Conservation (phyloP, 1,139 yeast species). For the Sugiyamaella grinbergsii region DNA sequence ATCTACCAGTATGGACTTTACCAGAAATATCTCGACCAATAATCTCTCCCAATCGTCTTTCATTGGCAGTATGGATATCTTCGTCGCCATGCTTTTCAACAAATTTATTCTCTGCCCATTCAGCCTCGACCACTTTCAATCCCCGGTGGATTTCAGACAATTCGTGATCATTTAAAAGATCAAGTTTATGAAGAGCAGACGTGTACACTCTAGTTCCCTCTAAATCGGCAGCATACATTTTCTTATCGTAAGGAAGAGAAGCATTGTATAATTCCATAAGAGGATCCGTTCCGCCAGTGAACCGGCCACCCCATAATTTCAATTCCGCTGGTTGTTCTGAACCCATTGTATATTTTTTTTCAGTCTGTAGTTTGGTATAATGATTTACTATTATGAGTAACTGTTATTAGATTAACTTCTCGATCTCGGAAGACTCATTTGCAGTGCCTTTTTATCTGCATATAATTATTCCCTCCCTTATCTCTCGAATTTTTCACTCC, state of each 20-base stretch:
- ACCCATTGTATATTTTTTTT: slow-evolving; percentile 4
- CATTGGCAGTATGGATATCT: slow-evolving; percentile 98
- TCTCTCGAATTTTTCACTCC: slow-evolving; percentile 1
- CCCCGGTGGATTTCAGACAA: slow-evolving; percentile 80
- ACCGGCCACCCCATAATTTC: slow-evolving; percentile 98
- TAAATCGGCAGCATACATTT: slow-evolving; percentile 91
- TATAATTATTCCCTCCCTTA: background rate
- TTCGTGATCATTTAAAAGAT: slow-evolving; percentile 71
- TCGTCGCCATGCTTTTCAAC: slow-evolving; percentile 92
- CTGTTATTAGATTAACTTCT: background rate
- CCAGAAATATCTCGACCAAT: slow-evolving; percentile 95
- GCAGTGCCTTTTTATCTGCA: slow-evolving; percentile 3
- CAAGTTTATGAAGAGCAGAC: slow-evolving; percentile 76
- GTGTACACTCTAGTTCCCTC: slow-evolving; percentile 95
- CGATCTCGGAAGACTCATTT: slow-evolving; percentile 5
- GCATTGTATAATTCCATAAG: slow-evolving; percentile 97
- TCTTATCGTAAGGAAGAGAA: slow-evolving; percentile 91
- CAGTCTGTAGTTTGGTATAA: background rate
- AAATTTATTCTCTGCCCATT: slow-evolving; percentile 77
- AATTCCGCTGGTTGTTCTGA: slow-evolving; percentile 38
- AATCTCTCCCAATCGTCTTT: slow-evolving; percentile 93
- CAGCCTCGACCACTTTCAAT: slow-evolving; percentile 64
- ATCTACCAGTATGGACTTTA: slow-evolving; percentile 96
- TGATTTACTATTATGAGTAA: too few species aligned
- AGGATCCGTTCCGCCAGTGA: slow-evolving; percentile 94